Evolutionary conservation across 345 rosid genomes (phyloP), one percentile per base, ranked within the genome.

Genomic region (Gossypium rotundifolium): DNA sequence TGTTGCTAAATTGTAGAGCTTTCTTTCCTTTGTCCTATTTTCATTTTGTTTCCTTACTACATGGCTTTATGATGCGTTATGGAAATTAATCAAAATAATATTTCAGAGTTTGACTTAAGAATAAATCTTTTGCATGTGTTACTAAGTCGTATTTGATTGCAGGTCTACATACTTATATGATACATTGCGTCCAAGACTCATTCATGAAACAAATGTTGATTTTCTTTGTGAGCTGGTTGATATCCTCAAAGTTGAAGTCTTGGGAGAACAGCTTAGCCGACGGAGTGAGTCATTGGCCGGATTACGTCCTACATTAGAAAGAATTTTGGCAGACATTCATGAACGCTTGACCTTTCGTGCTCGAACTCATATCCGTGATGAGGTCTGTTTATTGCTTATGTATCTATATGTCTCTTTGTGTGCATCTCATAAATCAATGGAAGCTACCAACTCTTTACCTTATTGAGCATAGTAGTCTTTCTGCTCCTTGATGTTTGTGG

Each of bases 311-410:
- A 95, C 97, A 51, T 68, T 95, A 63, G 88, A 91, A 83, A 90
- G 99, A 88, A 93, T 95, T 71, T 83, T 95, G 76, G 99, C 90
- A 13, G 97, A 95, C 77, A 87, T 95, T 75, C 92, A 90, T 2
- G 99, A 90, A 79, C 89, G 99, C 71, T 81, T 95, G 81, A 93
- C 99, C 64, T 95, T 95, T 82, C 96, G 97, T 81, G 97, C 98
- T 82, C 92, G 99, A 80, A 93, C 98, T 29, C 85, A 95, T 84
- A 91, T 95, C 59, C 86, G 96, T 72, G 99, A 93, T 76, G 99
- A 95, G 95, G 99, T 93, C 65, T 18, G 73, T 60, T 74, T 70
- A 20, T 58, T 70, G 54, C 49, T 67, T 65, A 17, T 2, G 10
- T 17, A 38, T 69, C 45, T 49, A 16, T 49, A 16, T 25, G 12